Conservation (phyloP, 371 early-diverging fungal genomes). For the Phascolomyces articulosus region DNA sequence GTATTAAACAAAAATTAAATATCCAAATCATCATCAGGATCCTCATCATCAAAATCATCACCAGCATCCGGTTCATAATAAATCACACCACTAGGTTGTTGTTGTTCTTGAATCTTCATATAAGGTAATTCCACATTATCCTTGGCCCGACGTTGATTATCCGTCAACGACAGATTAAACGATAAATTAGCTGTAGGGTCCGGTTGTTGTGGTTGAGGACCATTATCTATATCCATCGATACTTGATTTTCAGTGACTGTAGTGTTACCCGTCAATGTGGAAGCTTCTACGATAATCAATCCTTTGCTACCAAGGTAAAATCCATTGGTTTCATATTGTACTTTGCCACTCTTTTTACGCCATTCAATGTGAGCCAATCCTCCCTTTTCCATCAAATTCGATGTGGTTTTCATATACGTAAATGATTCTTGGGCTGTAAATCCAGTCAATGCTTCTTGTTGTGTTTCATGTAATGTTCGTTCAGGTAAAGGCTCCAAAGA, state of each 20-base stretch:
- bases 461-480: constrained; percentile 32
- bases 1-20: no score
- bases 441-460: constrained; percentile 37
- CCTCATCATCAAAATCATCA: constrained; percentile 34
- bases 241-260: constrained; percentile 20
- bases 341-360: constrained; percentile 52
- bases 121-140: constrained; percentile 82
- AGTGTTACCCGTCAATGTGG: constrained; percentile 22
- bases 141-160: constrained; percentile 79
- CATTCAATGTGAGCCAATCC: constrained; percentile 44
- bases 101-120: constrained; percentile 66
- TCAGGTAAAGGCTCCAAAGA: constrained; percentile 31
- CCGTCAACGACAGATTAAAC: constrained; percentile 86
- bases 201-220: constrained; percentile 11
- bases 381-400: constrained; percentile 32
- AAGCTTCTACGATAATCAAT: constrained; percentile 23
- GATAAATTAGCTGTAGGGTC: constrained; percentile 66
- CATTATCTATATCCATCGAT: constrained; percentile 1
- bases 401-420: constrained; percentile 38
- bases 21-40: constrained; percentile 33
- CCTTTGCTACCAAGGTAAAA: constrained; percentile 14
- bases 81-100: constrained; percentile 17
- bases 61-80: constrained; percentile 35
- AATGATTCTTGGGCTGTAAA: constrained; percentile 44
- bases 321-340: constrained; percentile 38